Evolutionary conservation across 2,329 filamentous ascomycete genomes (phyloP), one percentile per base, ranked within the genome.

Genomic region (Ceratocystiopsis sp.): DNA sequence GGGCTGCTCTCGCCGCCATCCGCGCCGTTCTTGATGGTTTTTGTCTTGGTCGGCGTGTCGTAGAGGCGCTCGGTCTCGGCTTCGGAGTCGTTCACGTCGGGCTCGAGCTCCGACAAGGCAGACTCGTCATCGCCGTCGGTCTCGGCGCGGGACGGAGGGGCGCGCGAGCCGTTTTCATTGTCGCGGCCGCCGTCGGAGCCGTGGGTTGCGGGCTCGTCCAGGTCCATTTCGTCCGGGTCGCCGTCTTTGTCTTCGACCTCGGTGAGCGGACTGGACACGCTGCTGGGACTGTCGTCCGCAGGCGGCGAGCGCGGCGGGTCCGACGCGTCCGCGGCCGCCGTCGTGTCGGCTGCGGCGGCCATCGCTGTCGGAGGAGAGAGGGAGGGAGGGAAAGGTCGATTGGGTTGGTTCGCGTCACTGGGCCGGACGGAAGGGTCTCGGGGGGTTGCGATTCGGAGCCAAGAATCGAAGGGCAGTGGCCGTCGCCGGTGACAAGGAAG

Each of bases 61-160:
- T 91, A 91, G 47, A 98, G 71, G 46, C 91, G 79, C 62, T 95
- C 87, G 2, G 89, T 96, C 62, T 95, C 89, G 33, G 89, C 89
- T 61, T 96, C 89, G 4, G 87, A 80, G 58, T 75, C 74, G 55
- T 76, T 73, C 51, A 64, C 36, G 37, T 67, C 49, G 12, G 47
- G 43, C 45, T 65, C 64, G 44, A 66, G 61, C 47, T 77, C 71
- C 15, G 76, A 75, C 46, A 74, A 66, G 48, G 71, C 59, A 42
- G 58, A 60, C 40, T 60, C 58, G 33, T 56, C 55, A 42, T 60
- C 61, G 42, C 58, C 57, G 41, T 51, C 47, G 11, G 53, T 43
- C 15, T 18, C 40, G 0, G 46, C 44, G 21, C 38, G 51, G 13
- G 42, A 46, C 8, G 21, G 41, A 9, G 46, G 51, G 10, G 45